Evolutionary conservation across 2,329 filamentous ascomycete species (phyloP), one percentile per base, ranked within the genome.

Genomic region (Fusarium dimerum): DNA sequence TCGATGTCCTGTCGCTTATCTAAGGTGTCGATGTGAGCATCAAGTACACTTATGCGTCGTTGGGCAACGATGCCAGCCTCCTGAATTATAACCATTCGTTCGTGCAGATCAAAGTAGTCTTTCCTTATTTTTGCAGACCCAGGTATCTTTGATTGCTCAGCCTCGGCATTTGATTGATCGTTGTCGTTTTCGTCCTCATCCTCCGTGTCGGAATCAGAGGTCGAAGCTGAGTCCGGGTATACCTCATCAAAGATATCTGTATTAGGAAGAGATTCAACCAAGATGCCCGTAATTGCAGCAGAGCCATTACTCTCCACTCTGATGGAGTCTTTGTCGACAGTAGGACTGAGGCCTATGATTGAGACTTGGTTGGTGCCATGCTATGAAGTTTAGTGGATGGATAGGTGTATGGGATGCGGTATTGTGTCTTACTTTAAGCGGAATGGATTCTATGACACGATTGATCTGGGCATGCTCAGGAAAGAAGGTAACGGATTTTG

Each of bases 401-500:
- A 51, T 50, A 42, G 51, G 40, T 2, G 16, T 13, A n/a, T 30
- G 9, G 3, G 6, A 12, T 15, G 18, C 16, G 29, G 12, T 16
- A 43, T n/a, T 30, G 8, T 13, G 18, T 9, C 56, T 42, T 51
- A 68, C 67, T 52, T 66, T 64, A 36, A 71, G 61, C 40, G 57
- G 50, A 15, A 87, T 71, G 57, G 80, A 71, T 51, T 78, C 79
- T 63, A 88, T 78, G 48, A 86, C 81, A 26, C 85, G 78, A 12
- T 81, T 76, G 30, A 88, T 68, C 44, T 85, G 84, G 2, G 85
- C 86, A 56, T 80, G 74, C 2, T 75, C 74, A 0, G 85, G 85
- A 53, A 86, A 87, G 40, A 89, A 76, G 0, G 80, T 84, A 15
- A 89, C 84, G 1, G 79, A 80, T 45, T 81, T 80, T 34, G 86